Percentiles rank a stretch among this genome's conserved stretches.
phyloP scores from a whole-genome alignment of 2,329 filamentous ascomycete species.

The Didymella lethalis region DNA sequence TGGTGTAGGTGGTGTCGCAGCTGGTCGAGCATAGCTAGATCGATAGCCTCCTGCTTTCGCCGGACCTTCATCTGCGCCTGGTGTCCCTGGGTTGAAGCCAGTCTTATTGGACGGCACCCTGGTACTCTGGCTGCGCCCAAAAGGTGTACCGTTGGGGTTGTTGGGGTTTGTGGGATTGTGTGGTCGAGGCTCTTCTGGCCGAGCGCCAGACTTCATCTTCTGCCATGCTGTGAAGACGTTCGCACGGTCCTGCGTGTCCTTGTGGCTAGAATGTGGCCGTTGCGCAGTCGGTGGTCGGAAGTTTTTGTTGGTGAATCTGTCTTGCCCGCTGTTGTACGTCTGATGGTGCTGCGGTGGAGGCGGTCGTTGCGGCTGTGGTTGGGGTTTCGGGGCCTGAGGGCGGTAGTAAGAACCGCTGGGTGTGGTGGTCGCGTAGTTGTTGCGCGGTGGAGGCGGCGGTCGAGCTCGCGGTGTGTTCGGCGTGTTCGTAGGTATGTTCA shows the following conservation, averaged over 20 bases:
- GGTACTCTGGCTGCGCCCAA: constrained; percentile 51
- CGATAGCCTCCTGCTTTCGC: constrained; percentile 60
- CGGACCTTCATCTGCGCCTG: constrained; percentile 67
- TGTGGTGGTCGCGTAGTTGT: constrained; percentile 52
- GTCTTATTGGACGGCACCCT: constrained; percentile 60
- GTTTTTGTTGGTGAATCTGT: constrained; percentile 54
- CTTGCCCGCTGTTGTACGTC: constrained; percentile 51
- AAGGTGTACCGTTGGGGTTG: constrained; percentile 49
- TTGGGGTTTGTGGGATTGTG: constrained; percentile 31
- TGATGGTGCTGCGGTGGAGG: constrained; percentile 40
- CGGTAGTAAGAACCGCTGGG: constrained; percentile 46
- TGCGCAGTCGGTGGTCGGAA: constrained; percentile 50
- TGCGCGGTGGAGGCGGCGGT: constrained; percentile 55
- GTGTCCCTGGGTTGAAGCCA: constrained; percentile 66
- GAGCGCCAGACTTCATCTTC: constrained; percentile 54
- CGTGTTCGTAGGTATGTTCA: constrained; percentile 46
- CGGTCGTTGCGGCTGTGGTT: constrained; percentile 33
- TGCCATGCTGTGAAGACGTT: constrained; percentile 60
- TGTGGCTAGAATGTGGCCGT: constrained; percentile 40
- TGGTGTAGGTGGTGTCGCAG: constrained; percentile 36
- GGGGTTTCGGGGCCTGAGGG: constrained; percentile 40
- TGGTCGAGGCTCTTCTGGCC: constrained; percentile 38
- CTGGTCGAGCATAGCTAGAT: constrained; percentile 45
- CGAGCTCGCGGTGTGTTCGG: constrained; percentile 52
- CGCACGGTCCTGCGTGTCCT: constrained; percentile 51